phyloP scores from a whole-genome alignment of 768 basidiomycete genomes.

The Kwoniella mangroviensis region DNA sequence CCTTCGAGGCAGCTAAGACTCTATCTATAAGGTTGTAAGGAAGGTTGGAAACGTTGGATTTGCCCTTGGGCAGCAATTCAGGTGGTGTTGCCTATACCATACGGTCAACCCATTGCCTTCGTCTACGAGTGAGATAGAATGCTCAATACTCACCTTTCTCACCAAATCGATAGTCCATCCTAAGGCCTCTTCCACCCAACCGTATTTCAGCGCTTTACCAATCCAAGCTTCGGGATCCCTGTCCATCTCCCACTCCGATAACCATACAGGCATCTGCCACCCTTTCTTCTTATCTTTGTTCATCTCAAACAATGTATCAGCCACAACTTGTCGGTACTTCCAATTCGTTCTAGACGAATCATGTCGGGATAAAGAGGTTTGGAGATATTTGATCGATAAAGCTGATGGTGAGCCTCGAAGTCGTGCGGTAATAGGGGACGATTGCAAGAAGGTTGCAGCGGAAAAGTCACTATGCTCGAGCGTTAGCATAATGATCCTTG shows the following conservation, averaged over 20 bases:
- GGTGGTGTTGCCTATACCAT: conserved; percentile 41
- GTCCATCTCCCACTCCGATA: conserved; percentile 68
- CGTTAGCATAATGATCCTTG: too few relatives aligned
- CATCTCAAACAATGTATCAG: conserved; percentile 75
- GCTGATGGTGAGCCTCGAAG: conserved; percentile 82
- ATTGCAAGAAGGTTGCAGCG: conserved; percentile 76
- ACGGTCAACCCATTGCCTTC: neutral
- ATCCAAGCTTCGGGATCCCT: conserved; percentile 74
- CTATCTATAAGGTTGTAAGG: conserved; percentile 48
- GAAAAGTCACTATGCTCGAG: conserved; percentile 66
- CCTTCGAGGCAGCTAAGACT: conserved; percentile 41
- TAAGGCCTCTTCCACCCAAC: conserved; percentile 75
- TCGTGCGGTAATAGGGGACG: conserved; percentile 62
- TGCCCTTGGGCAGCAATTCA: conserved; percentile 35
- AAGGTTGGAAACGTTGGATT: conserved; percentile 24
- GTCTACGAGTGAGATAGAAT: neutral
- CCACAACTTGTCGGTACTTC: conserved; percentile 73
- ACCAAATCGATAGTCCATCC: conserved; percentile 73
- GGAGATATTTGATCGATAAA: conserved; percentile 86
- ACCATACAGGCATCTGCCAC: conserved; percentile 74
- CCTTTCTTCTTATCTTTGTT: conserved; percentile 59
- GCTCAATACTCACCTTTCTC: conserved; percentile 65
- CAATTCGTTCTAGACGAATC: conserved; percentile 74
- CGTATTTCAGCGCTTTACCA: conserved; percentile 75
- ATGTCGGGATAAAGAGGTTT: conserved; percentile 75